Evolutionary conservation across 2,329 filamentous ascomycete species (phyloP), one percentile per base, ranked within the genome.

Genomic region (Beauveria scarabaeidicola): DNA sequence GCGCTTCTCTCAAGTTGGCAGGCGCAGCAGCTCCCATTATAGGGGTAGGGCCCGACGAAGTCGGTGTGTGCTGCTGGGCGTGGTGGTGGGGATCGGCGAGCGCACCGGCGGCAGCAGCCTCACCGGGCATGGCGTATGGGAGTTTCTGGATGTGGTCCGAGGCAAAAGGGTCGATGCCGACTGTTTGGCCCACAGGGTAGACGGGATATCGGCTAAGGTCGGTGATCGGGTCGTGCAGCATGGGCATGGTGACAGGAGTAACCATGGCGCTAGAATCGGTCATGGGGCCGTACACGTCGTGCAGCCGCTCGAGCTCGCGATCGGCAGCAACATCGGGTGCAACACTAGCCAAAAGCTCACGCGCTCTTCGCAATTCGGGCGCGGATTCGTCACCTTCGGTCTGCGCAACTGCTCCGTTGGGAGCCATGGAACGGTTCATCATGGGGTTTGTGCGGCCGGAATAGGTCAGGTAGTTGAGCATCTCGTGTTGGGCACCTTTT

Each of bases 81-180:
- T 70, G 67, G 17, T 76, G 73, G n/a, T 76, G 69, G 62, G 75
- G 72, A 58, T 80, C 73, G 19, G 73, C 70, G 52, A 75, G 70
- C 65, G 68, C 63, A 29, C 64, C 62, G 46, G 66, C 66, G 36
- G 63, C 65, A 50, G 70, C 76, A 2, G 78, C 75, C 54, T 80
- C 78, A 61, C 88, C 90, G 3, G 89, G 80, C 17, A 77, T 73
- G 83, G 90, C 74, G 69, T 96, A 97, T 0, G 92, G 91, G 59
- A 97, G 95, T 70, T 96, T 96, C 75, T 93, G 86, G 69, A 97
- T 91, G 69, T 97, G 91, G 67, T 97, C 92, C 66, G 90, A 88
- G 69, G 93, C 92, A 81, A 96, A 94, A 1, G 93, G 92, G 69
- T 97, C 92, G 65, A 97, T 97, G 57, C 92, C 92, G 64, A 95